Evolutionary conservation across 495 filamentous ascomycete species (phyloP).

Genomic region (Tuber calosporum): DNA sequence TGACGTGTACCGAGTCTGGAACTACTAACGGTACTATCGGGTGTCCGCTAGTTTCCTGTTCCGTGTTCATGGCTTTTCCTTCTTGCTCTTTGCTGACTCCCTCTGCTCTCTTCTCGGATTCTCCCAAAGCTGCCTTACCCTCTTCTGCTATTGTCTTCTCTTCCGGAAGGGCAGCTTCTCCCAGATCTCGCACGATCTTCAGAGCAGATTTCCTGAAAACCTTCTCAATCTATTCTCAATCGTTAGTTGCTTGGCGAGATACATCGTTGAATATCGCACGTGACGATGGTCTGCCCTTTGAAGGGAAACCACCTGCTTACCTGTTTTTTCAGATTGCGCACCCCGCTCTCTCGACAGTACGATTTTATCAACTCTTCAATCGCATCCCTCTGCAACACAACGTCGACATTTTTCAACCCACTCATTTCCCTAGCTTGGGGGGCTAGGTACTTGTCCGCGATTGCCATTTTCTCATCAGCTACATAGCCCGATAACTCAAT

Average conservation of each 20-base stretch:
- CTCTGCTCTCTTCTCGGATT: slow-evolving; percentile 51
- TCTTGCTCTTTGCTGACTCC: slow-evolving; percentile 42
- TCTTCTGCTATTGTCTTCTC: slow-evolving; percentile 77
- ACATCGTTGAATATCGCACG: slow-evolving; percentile 24
- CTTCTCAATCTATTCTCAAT: slow-evolving; percentile 65
- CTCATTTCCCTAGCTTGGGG: slow-evolving; percentile 85
- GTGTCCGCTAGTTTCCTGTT: slow-evolving; percentile 62
- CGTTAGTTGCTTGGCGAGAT: slow-evolving; percentile 8
- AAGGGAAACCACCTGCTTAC: slow-evolving; percentile 18
- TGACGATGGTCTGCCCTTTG: slow-evolving; percentile 15
- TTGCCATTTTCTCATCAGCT: slow-evolving; percentile 97
- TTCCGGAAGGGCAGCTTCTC: slow-evolving; percentile 77
- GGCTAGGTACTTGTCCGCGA: slow-evolving; percentile 85
- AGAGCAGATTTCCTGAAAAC: slow-evolving; percentile 95
- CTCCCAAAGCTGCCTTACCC: slow-evolving; percentile 72
- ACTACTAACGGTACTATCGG: slow-evolving; percentile 77
- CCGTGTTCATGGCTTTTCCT: slow-evolving; percentile 50
- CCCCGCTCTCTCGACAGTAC: slow-evolving; percentile 94
- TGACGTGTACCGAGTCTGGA: slow-evolving; percentile 78
- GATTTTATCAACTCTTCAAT: slow-evolving; percentile 97
- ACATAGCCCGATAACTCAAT: slow-evolving; percentile 97
- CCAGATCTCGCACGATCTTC: slow-evolving; percentile 92
- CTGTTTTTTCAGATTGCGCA: slow-evolving; percentile 97
- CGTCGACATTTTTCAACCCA: slow-evolving; percentile 84
- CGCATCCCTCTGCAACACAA: slow-evolving; percentile 70